Base-by-base conservation (phyloP, 805 yeast species). In the Saturnispora diversa region DNA sequence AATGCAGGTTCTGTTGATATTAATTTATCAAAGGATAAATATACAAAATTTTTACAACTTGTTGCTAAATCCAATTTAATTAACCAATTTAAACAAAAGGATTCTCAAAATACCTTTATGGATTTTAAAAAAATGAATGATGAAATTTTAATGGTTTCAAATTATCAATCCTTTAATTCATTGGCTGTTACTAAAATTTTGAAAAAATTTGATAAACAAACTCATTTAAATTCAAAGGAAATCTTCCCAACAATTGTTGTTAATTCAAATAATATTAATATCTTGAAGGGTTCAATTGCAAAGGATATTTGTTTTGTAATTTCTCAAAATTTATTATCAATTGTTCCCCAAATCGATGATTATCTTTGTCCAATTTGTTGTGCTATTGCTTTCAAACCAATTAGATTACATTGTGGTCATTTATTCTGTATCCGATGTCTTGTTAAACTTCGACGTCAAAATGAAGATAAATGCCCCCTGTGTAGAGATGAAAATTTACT, bases 121-220 rank as follows among this genome's bases (percentile, higher is more conserved):
- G 56, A 68, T 31, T 82, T 82, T 49, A 60, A 73, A 43, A 56
- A 59, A 3, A 51, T 80, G 49, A 82, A 82, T 53, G 58, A 64
- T 24, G 72, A 72, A 42, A 57, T 82, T 16, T 53, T 82, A 31
- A 73, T 74, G 50, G 68, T 75, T 9, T 64, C 77, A 23, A 72
- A 74, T 46, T 82, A 75, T 52, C 82, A 78, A 50, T 63, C 71
- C 7, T 65, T 81, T 44, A 82, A 82, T 56, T 63, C 71, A 25
- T 66, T 74, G 31, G 90, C 90, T 0, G 68, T 80, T 29, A 60
- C 70, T 13, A 82, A 82, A 56, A 82, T 82, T 45, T 63, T 81
- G 52, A 81, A 82, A 54, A 82, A 82, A 53, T 82, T 83, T 50
- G 87, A 83, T 50, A 82, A 82, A 54, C 80, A 75, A 50, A 82